Percentiles rank a stretch among this genome's conserved stretches.
These are phyloP conservation scores for Blastocystis hominis DNA, from an alignment of 352 stramenopile genomes.

Conservation along the genomic window DNA sequence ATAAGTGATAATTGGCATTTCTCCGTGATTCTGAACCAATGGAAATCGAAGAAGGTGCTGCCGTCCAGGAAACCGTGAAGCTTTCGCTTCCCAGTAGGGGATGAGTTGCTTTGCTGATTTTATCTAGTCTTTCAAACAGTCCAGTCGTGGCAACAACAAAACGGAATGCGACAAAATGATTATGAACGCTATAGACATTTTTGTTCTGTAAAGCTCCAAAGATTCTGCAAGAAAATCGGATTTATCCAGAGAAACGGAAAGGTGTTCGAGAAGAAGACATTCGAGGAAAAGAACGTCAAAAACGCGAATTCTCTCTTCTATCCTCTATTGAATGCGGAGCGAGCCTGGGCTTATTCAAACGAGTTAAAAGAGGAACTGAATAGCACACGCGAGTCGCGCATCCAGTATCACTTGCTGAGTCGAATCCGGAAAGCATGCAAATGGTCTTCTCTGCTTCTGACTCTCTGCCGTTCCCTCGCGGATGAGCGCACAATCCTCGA, in stretches of 20 bases:
- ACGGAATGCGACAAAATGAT: slow-evolving; percentile 49
- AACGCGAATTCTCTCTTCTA: slow-evolving; percentile 23
- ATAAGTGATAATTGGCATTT: no score
- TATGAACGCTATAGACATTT: slow-evolving; percentile 40
- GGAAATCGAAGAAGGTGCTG: neutral
- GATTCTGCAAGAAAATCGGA: slow-evolving; percentile 20
- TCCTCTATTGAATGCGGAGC: slow-evolving; percentile 41
- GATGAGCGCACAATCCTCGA: slow-evolving; percentile 10
- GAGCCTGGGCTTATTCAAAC: slow-evolving; percentile 34
- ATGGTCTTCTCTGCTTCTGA: neutral
- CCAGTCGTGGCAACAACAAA: slow-evolving; percentile 34
- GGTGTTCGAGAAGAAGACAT: slow-evolving; percentile 12
- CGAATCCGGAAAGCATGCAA: slow-evolving; percentile 25
- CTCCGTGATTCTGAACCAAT: neutral
- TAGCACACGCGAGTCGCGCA: neutral
- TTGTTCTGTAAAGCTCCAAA: slow-evolving; percentile 13
- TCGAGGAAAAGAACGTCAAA: neutral
- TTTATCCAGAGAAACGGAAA: slow-evolving; percentile 25
- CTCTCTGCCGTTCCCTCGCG: neutral
- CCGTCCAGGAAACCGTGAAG: neutral
- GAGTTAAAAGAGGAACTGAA: slow-evolving; percentile 36
- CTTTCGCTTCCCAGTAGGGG: neutral
- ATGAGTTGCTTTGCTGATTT: neutral
- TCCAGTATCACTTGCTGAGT: slow-evolving; percentile 33
- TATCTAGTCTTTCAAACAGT: slow-evolving; percentile 24